Evolutionary conservation across 2,329 filamentous ascomycete genomes (phyloP).

Genomic region (Colletotrichum costaricense): DNA sequence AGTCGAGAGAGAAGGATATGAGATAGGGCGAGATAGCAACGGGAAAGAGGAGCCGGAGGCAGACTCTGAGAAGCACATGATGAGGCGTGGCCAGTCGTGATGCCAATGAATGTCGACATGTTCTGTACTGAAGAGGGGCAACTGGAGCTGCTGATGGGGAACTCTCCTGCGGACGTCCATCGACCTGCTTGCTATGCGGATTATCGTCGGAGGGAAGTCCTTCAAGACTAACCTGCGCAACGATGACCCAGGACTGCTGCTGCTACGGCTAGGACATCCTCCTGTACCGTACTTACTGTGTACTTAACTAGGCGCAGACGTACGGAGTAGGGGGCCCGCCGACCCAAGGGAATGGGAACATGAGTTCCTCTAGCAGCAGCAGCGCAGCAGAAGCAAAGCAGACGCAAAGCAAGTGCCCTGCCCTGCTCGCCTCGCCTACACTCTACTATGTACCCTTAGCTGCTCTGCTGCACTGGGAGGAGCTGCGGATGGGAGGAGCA

Average conservation of each 20-base stretch:
- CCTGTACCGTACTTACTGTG: not conserved
- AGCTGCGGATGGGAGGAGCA: not conserved
- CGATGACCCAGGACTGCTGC: not conserved
- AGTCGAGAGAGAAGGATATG: not conserved
- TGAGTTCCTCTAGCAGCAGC: slow-evolving; percentile 6
- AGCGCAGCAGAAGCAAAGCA: not conserved
- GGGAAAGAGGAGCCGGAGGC: not conserved
- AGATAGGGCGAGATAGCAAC: not conserved
- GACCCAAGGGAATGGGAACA: slow-evolving; percentile 18
- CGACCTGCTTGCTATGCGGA: not conserved
- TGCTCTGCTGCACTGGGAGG: not conserved
- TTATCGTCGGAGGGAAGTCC: not conserved
- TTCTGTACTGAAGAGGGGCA: not conserved
- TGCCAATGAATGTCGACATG: not conserved
- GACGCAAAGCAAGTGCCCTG: slow-evolving; percentile 1
- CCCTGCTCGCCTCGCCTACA: not conserved
- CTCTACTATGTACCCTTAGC: not conserved
- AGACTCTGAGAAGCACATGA: not conserved
- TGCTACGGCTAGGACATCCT: not conserved
- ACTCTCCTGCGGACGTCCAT: not conserved
- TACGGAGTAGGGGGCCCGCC: not conserved
- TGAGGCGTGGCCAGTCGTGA: not conserved
- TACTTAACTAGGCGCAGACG: not conserved
- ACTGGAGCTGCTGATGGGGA: slow-evolving; percentile 1
- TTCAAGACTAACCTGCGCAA: not conserved